Evolutionary conservation across 495 filamentous ascomycete genomes (phyloP).

Genomic region (Lasiosphaeria hispida): DNA sequence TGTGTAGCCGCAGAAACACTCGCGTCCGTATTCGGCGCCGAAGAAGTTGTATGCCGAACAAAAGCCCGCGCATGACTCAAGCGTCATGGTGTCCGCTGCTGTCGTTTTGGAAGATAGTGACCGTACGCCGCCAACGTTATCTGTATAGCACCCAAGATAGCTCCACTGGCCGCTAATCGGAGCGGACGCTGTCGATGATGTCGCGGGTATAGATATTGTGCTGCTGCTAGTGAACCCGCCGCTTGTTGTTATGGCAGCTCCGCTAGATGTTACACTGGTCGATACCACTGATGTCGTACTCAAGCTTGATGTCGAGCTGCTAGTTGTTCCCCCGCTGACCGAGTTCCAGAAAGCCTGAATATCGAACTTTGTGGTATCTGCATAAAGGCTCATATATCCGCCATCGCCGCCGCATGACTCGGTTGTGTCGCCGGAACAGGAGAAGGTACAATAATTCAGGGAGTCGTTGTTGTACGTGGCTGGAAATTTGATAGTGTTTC

Average conservation of each 20-base stretch:
- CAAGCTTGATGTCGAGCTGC: background rate
- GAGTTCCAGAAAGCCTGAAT: constrained; percentile 10
- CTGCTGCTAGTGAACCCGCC: background rate
- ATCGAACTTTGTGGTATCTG: constrained; percentile 35
- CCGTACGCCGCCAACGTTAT: constrained; percentile 36
- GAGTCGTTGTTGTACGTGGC: constrained; percentile 23
- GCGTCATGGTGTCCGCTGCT: constrained; percentile 44
- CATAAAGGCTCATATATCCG: constrained; percentile 40
- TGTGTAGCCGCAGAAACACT: constrained; percentile 17
- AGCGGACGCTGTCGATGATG: too few relatives aligned
- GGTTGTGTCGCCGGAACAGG: constrained; percentile 32
- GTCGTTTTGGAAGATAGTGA: constrained; percentile 49
- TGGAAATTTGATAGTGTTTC: constrained; percentile 19
- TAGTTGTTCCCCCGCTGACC: background rate
- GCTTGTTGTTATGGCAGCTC: background rate
- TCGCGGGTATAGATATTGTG: background rate
- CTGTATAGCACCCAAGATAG: constrained; percentile 33
- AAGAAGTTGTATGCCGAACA: constrained; percentile 40
- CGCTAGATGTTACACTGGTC: background rate
- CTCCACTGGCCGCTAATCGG: constrained; percentile 16
- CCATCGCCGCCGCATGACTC: constrained; percentile 45
- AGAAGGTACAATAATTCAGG: constrained; percentile 30
- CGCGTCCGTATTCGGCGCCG: constrained; percentile 16
- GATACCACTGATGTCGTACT: background rate
- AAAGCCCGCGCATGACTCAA: constrained; percentile 53